A percentile compares a stretch with the other conserved stretches of the same genome.
phyloP scores from a whole-genome alignment of 2,329 filamentous ascomycete genomes.

The Aspergillus melleus region DNA sequence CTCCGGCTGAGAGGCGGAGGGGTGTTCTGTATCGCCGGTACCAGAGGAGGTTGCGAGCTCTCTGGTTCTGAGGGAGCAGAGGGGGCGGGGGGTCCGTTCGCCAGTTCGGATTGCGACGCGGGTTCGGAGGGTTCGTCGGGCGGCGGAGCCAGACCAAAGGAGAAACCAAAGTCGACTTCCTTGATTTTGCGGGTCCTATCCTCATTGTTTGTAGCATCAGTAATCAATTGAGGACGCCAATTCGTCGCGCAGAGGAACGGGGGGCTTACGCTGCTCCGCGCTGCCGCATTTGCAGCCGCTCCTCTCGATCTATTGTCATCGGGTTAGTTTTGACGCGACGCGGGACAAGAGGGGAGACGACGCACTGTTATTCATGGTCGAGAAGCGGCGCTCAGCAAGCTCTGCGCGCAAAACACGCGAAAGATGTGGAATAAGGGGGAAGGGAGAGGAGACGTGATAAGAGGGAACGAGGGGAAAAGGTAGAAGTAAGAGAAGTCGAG shows the following conservation, averaged over 20 bases:
- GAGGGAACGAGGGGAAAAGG: background rate
- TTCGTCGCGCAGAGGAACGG: conserved; percentile 22
- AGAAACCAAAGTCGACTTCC: conserved; percentile 53
- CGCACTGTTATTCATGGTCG: conserved; percentile 43
- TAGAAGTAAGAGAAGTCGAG: background rate
- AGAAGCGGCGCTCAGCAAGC: conserved; percentile 31
- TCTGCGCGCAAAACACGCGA: conserved; percentile 33
- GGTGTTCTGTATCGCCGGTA: conserved; percentile 19
- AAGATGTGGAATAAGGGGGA: background rate
- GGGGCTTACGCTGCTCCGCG: conserved; percentile 56
- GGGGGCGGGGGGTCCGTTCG: conserved; percentile 19
- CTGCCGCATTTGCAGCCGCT: conserved; percentile 58
- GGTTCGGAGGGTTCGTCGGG: conserved; percentile 23
- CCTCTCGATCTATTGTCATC: conserved; percentile 47
- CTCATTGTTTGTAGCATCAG: conserved; percentile 21
- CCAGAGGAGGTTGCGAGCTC: conserved; percentile 9
- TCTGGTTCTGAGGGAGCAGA: conserved; percentile 11
- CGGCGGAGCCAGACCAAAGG: conserved; percentile 38
- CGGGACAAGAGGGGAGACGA: background rate
- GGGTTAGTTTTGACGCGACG: conserved; percentile 6
- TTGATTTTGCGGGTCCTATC: conserved; percentile 49
- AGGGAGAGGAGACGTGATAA: background rate
- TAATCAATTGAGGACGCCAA: conserved; percentile 14
- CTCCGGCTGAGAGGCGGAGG: conserved; percentile 14
- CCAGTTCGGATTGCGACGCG: conserved; percentile 23